Conservation (phyloP, 495 filamentous ascomycete genomes). For the Peziza echinospora region DNA sequence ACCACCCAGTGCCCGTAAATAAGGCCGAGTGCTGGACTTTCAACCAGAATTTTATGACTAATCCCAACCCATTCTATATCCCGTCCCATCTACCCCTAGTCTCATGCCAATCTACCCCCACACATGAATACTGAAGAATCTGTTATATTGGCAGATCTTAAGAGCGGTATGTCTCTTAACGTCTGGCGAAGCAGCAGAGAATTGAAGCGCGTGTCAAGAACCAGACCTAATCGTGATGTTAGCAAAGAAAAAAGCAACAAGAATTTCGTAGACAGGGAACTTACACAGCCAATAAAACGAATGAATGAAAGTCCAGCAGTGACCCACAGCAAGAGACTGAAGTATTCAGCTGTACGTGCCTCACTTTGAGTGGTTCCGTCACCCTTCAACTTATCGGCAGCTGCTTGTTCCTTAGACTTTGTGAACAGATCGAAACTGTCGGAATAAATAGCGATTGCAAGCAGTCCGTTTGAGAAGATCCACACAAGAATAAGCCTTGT, state of each 20-base stretch:
- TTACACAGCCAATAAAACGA: slow-evolving; percentile 63
- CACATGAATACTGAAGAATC: no score
- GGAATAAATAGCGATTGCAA: slow-evolving; percentile 80
- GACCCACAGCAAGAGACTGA: slow-evolving; percentile 76
- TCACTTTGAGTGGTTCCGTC: slow-evolving; percentile 26
- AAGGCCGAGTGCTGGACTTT: no score
- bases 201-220: slow-evolving; percentile 84
- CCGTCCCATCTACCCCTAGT: background rate
- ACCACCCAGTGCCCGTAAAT: no score
- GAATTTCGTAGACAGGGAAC: background rate
- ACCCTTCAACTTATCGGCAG: slow-evolving; percentile 22
- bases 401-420: slow-evolving; percentile 31
- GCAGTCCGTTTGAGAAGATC: slow-evolving; percentile 80
- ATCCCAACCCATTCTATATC: no score
- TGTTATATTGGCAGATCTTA: no score
- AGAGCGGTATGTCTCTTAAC: no score
- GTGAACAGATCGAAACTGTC: slow-evolving; percentile 65
- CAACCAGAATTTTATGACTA: no score
- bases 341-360: slow-evolving; percentile 64
- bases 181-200: slow-evolving; percentile 79
- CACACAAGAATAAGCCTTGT: slow-evolving; percentile 76
- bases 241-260: background rate
- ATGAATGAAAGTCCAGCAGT: slow-evolving; percentile 65
- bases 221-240: slow-evolving; percentile 30
- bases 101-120: background rate